These are phyloP conservation scores for Mucor plumbeus DNA, from an alignment of 371 early-diverging fungal species.

Conservation along the genomic window DNA sequence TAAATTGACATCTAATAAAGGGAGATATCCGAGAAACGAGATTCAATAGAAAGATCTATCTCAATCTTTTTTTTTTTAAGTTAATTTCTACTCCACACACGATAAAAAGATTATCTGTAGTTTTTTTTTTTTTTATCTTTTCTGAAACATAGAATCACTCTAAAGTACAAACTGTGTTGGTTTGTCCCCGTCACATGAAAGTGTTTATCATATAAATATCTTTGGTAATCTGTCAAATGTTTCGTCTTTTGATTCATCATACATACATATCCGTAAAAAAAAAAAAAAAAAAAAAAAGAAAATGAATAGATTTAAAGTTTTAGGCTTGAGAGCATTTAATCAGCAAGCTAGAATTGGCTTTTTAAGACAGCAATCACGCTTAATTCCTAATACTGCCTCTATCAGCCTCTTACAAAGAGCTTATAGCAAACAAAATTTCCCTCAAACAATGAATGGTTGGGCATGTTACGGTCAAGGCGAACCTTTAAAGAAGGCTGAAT, in stretches of 20 bases:
- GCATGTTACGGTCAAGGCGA: slow-evolving; percentile 30
- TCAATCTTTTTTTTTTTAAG: neutral
- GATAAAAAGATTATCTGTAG: neutral
- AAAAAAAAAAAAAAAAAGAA: no score
- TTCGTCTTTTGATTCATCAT: neutral
- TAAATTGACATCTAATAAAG: neutral
- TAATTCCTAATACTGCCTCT: neutral
- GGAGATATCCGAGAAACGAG: neutral
- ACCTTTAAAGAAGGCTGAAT: slow-evolving; percentile 13
- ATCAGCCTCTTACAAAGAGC: neutral
- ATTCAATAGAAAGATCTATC: neutral
- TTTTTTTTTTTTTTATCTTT: neutral
- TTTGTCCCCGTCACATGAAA: neutral
- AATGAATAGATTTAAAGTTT: neutral
- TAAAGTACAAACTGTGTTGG: slow-evolving; percentile 6
- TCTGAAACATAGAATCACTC: neutral
- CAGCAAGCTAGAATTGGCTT: neutral
- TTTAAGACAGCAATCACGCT: neutral
- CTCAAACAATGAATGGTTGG: slow-evolving; percentile 25
- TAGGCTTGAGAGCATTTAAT: neutral
- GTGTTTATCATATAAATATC: neutral
- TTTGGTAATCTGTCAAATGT: neutral
- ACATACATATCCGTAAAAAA: neutral
- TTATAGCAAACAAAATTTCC: neutral
- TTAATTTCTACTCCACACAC: neutral